These are phyloP conservation scores for Lepidium campestre DNA, from an alignment of 441 rosid genomes.

Conservation along the genomic window DNA sequence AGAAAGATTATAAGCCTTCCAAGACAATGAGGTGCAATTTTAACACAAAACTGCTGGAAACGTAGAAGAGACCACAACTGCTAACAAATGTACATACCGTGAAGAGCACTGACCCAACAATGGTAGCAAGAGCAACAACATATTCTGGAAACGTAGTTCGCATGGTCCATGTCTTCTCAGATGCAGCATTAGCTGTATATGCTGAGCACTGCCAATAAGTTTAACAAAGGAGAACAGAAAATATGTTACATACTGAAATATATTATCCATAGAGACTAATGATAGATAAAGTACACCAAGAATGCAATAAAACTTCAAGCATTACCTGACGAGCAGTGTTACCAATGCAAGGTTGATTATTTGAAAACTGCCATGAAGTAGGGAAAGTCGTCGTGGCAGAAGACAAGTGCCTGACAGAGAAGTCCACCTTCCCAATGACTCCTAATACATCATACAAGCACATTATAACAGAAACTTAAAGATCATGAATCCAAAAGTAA, in stretches of 20 bases:
- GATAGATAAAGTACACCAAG: background rate
- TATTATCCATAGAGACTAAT: background rate
- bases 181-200: conserved; percentile 57
- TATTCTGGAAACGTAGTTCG: conserved; percentile 94
- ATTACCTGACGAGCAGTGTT: conserved; percentile 61
- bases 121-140: conserved; percentile 96
- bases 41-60: conserved; percentile 4
- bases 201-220: conserved; percentile 71
- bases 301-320: background rate
- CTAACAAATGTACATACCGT: too few relatives aligned
- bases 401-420: conserved; percentile 87
- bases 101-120: conserved; percentile 97
- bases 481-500: background rate
- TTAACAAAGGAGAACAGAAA: background rate
- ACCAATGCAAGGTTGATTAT: conserved; percentile 61
- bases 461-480: background rate
- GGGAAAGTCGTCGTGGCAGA: conserved; percentile 69
- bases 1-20: background rate
- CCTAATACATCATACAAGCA: conserved; percentile 39
- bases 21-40: background rate
- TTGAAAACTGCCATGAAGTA: conserved; percentile 54
- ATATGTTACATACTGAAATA: background rate
- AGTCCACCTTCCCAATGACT: conserved; percentile 88
- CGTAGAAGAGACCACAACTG: too few relatives aligned
- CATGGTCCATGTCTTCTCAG: conserved; percentile 98